These are phyloP conservation scores for Cordyceps tenuipes DNA, from an alignment of 2,329 filamentous ascomycete species.

Conservation along the genomic window DNA sequence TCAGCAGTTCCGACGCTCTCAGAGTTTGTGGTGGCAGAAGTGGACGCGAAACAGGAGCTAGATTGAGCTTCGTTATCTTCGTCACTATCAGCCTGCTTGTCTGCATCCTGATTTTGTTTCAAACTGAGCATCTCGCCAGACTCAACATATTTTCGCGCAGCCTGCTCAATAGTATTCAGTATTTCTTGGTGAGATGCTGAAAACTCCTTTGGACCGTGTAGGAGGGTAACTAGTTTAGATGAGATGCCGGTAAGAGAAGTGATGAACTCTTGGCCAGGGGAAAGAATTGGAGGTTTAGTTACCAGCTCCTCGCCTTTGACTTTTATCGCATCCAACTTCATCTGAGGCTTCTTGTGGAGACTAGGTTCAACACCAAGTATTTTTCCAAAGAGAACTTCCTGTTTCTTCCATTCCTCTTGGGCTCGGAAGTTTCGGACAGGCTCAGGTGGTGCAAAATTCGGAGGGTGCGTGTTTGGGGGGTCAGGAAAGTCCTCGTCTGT, in stretches of 20 bases:
- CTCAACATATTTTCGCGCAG: slow-evolving; percentile 42
- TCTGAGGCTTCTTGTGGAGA: slow-evolving; percentile 27
- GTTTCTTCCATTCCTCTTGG: slow-evolving; percentile 44
- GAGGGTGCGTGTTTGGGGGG: slow-evolving; percentile 25
- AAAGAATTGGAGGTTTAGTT: not conserved
- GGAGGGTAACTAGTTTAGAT: slow-evolving; percentile 32
- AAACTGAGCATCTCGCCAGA: slow-evolving; percentile 21
- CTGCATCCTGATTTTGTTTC: slow-evolving; percentile 5
- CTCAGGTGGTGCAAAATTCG: slow-evolving; percentile 29
- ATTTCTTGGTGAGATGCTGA: slow-evolving; percentile 35
- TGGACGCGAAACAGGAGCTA: not conserved
- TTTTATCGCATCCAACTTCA: slow-evolving; percentile 14
- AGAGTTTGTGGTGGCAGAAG: not conserved
- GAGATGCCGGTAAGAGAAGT: slow-evolving; percentile 32
- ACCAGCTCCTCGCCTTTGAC: slow-evolving; percentile 15
- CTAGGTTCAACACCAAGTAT: slow-evolving; percentile 44
- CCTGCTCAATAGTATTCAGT: slow-evolving; percentile 41
- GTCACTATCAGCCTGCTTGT: not conserved
- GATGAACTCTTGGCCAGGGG: slow-evolving; percentile 24
- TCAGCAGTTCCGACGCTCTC: not conserved
- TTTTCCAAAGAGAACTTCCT: slow-evolving; percentile 43
- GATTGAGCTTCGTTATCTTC: not conserved
- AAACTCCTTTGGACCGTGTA: slow-evolving; percentile 29
- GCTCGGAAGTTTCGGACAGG: slow-evolving; percentile 39
- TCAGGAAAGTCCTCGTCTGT: slow-evolving; percentile 48